Evolutionary conservation across 2,329 filamentous ascomycete species (phyloP).

Genomic region (Nigrograna mackinnonii): DNA sequence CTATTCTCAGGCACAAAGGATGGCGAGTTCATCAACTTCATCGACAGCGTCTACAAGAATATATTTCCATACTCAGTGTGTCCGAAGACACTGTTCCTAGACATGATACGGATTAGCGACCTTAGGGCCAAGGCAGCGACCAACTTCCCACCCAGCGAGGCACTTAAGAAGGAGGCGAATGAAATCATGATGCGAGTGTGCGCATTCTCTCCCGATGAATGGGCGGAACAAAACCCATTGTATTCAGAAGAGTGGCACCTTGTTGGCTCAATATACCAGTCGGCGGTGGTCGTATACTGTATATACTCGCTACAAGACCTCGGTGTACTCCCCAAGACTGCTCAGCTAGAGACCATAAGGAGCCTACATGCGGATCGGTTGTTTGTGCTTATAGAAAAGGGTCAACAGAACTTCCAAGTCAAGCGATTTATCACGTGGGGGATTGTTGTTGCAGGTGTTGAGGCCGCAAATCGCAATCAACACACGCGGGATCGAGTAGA

Average conservation of each 20-base stretch:
- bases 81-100: slow-evolving; percentile 24
- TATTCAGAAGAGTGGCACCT: slow-evolving; percentile 19
- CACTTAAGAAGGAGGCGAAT: neutral
- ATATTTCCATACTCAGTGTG: slow-evolving; percentile 32
- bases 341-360: neutral
- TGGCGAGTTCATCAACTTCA: slow-evolving; percentile 18
- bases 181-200: neutral
- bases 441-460: slow-evolving; percentile 28
- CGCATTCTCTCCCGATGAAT: slow-evolving; percentile 24
- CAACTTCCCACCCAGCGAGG: too few species aligned
- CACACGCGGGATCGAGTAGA: slow-evolving; percentile 22
- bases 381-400: too few species aligned
- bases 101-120: slow-evolving; percentile 26
- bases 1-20: too few species aligned
- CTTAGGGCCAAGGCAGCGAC: neutral
- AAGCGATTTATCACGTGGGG: slow-evolving; percentile 23
- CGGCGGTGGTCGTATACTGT: slow-evolving; percentile 27
- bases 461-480: slow-evolving; percentile 21
- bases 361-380: slow-evolving; percentile 1
- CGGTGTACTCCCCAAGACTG: neutral
- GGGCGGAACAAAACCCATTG: slow-evolving; percentile 22
- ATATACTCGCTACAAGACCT: slow-evolving; percentile 27
- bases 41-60: slow-evolving; percentile 21
- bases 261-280: slow-evolving; percentile 26
- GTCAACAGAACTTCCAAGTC: neutral